phyloP scores from a whole-genome alignment of 1,284 basidiomycete species.

The Ustilago shanxiensis region DNA sequence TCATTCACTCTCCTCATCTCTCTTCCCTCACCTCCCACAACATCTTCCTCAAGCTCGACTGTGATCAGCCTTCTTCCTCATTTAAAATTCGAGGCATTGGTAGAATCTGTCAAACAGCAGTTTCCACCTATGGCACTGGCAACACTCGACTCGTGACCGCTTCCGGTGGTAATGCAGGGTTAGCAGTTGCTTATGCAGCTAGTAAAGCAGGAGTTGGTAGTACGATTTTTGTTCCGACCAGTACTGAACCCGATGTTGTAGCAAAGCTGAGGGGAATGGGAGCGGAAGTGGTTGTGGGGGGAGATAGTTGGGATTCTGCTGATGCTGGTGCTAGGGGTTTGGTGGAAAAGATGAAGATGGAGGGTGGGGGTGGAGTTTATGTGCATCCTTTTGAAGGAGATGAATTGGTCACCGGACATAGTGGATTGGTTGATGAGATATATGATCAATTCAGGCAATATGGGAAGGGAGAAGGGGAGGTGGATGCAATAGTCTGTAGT shows the following conservation, averaged over 20 bases:
- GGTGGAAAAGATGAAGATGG: conserved; percentile 17
- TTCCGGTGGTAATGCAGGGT: conserved; percentile 69
- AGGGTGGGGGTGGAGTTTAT: conserved; percentile 31
- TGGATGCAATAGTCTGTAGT: conserved; percentile 30
- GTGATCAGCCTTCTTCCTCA: conserved; percentile 62
- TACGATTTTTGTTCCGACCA: conserved; percentile 63
- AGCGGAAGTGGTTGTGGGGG: conserved; percentile 45
- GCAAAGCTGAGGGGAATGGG: conserved; percentile 45
- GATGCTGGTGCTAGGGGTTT: conserved; percentile 36
- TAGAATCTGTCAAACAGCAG: conserved; percentile 18
- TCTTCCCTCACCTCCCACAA: conserved; percentile 30
- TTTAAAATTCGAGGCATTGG: conserved; percentile 69
- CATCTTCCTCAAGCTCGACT: conserved; percentile 68
- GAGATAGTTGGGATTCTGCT: conserved; percentile 45
- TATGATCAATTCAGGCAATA: conserved; percentile 13
- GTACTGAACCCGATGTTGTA: conserved; percentile 47
- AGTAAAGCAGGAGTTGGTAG: conserved; percentile 49
- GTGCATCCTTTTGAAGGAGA: conserved; percentile 67
- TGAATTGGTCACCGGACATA: conserved; percentile 56
- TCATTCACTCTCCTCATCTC: conserved; percentile 28
- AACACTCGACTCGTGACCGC: conserved; percentile 60
- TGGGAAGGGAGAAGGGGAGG: neutral
- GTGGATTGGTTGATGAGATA: conserved; percentile 50
- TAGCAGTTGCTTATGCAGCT: conserved; percentile 63
- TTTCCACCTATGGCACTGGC: neutral